Evolutionary conservation across 164 flowering plant species (phyloP).

Genomic region (Piper longum): DNA sequence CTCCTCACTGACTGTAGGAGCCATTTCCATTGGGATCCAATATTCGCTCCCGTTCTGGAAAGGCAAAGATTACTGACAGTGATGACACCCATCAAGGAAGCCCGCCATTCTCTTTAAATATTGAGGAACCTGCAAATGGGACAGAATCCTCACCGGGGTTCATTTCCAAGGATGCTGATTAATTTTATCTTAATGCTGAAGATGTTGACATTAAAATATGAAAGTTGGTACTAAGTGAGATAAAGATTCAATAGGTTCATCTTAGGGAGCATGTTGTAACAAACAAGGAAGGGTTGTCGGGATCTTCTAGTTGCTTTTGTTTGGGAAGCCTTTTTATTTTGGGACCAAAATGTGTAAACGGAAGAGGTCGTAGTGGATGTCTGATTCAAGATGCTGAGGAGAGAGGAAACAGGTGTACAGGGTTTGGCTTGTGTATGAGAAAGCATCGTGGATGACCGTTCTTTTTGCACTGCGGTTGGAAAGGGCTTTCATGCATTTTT

Average conservation of each 20-base stretch:
- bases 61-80: conserved; percentile 18
- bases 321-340: conserved; percentile 8
- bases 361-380: background rate
- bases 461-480: conserved; percentile 6
- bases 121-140: conserved; percentile 32
- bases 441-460: background rate
- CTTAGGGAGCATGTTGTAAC: conserved; percentile 4
- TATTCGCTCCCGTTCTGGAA: conserved; percentile 42
- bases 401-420: conserved; percentile 11
- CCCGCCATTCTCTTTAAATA: conserved; percentile 25
- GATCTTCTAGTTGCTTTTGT: conserved; percentile 7
- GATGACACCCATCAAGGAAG: conserved; percentile 45
- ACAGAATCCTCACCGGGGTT: conserved; percentile 36
- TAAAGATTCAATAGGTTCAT: background rate
- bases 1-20: conserved; percentile 28
- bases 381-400: conserved; percentile 3
- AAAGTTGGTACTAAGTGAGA: conserved; percentile 7
- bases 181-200: conserved; percentile 12
- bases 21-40: conserved; percentile 82
- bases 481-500: conserved; percentile 6
- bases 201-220: conserved; percentile 19
- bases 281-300: conserved; percentile 4
- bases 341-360: conserved; percentile 1
- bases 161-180: conserved; percentile 34
- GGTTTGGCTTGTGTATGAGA: conserved; percentile 8